These are phyloP conservation scores for Theobroma grandiflorum DNA, from an alignment of 441 rosid genomes.

Conservation along the genomic window DNA sequence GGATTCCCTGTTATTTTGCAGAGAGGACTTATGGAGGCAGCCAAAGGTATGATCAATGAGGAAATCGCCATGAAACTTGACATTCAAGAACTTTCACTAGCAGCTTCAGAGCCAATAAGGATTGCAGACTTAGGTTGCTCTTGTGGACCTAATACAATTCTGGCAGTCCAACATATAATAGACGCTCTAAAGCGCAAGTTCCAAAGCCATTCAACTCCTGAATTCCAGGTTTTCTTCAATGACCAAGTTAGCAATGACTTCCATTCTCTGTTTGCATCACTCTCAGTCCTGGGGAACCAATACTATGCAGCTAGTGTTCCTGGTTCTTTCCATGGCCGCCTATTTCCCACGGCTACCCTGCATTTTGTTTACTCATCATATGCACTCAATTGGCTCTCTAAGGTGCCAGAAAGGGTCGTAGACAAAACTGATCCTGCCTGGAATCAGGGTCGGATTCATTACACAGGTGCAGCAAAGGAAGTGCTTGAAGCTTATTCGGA, in stretches of 20 bases:
- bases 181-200: slow-evolving; percentile 39
- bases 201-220: slow-evolving; percentile 29
- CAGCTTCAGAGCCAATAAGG: slow-evolving; percentile 30
- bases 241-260: slow-evolving; percentile 50
- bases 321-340: slow-evolving; percentile 44
- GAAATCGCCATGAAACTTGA: slow-evolving; percentile 37
- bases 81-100: slow-evolving; percentile 19
- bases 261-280: slow-evolving; percentile 50
- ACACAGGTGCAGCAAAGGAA: slow-evolving; percentile 36
- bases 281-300: slow-evolving; percentile 34
- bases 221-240: slow-evolving; percentile 50
- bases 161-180: slow-evolving; percentile 39
- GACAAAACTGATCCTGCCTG: slow-evolving; percentile 39
- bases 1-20: not conserved
- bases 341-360: slow-evolving; percentile 47
- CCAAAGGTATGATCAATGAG: slow-evolving; percentile 37
- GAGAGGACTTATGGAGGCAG: slow-evolving; percentile 42
- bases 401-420: slow-evolving; percentile 36
- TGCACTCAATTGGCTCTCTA: slow-evolving; percentile 54
- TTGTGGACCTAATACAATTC: slow-evolving; percentile 52
- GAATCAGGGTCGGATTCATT: slow-evolving; percentile 43
- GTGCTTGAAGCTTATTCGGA: slow-evolving; percentile 40
- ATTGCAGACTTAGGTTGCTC: slow-evolving; percentile 60
- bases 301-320: slow-evolving; percentile 50
- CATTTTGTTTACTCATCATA: slow-evolving; percentile 46